Evolutionary conservation across 257 asterid species (phyloP).

Genomic region (Forsythia suspensa): DNA sequence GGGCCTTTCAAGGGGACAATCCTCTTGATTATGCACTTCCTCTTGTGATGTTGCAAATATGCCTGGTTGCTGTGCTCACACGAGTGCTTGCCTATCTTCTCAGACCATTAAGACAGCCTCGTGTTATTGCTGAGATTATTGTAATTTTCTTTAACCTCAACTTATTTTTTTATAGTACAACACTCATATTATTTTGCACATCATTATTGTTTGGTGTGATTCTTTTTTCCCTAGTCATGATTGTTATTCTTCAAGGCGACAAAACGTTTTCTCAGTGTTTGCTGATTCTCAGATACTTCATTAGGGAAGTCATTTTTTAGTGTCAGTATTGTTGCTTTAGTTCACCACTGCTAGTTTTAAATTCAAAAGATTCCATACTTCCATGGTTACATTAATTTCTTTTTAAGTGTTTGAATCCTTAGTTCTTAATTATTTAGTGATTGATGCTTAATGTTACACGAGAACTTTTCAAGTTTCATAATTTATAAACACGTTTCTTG

Average conservation of each 20-base stretch:
- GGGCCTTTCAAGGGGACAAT: constrained; percentile 75
- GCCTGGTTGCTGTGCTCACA: constrained; percentile 59
- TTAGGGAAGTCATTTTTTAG: not conserved
- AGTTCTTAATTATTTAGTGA: not conserved
- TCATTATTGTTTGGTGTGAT: not conserved
- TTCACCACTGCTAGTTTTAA: not conserved
- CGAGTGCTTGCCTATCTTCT: constrained; percentile 67
- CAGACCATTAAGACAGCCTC: constrained; percentile 77
- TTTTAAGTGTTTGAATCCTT: not conserved
- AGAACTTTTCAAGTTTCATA: not conserved
- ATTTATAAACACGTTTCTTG: not conserved
- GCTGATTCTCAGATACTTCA: not conserved
- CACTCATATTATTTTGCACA: not conserved
- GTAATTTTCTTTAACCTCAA: constrained; percentile 38
- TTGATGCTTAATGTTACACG: not conserved
- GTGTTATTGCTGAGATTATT: constrained; percentile 81
- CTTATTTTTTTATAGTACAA: not conserved
- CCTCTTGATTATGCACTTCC: constrained; percentile 83
- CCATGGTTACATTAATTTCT: not conserved
- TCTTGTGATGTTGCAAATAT: constrained; percentile 69
- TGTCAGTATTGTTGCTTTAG: not conserved
- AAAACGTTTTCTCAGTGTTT: not conserved
- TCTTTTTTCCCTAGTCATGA: not conserved
- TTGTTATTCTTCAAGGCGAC: not conserved
- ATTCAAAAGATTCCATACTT: not conserved